phyloP scores from a whole-genome alignment of 306 rosid genomes.

The Prunus fruticosa region DNA sequence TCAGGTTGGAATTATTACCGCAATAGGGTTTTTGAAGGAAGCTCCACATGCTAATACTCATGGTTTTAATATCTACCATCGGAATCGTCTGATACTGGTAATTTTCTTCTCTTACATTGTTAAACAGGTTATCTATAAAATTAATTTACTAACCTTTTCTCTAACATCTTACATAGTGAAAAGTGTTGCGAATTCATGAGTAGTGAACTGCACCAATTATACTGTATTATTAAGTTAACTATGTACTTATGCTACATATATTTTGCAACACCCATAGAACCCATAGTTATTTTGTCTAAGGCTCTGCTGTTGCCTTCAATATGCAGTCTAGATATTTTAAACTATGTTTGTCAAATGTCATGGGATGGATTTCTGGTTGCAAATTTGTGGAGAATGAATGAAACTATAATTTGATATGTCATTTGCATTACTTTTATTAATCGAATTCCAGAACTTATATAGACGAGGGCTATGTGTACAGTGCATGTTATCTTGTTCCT shows the following conservation, averaged over 20 bases:
- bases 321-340: neutral
- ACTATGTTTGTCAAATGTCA: neutral
- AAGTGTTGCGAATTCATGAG: neutral
- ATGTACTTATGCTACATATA: neutral
- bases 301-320: neutral
- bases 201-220: neutral
- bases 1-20: conserved; percentile 50
- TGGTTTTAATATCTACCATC: conserved; percentile 91
- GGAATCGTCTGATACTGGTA: conserved; percentile 81
- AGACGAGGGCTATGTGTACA: neutral
- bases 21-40: conserved; percentile 89
- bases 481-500: neutral
- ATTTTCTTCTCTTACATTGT: neutral
- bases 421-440: neutral
- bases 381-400: neutral
- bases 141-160: neutral
- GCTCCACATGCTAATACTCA: conserved; percentile 67
- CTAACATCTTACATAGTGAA: neutral
- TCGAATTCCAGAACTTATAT: neutral
- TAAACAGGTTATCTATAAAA: neutral
- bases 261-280: neutral
- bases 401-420: neutral
- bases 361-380: neutral
- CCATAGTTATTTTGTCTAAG: neutral
- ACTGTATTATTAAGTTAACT: neutral